Conservation (phyloP, 176 grass and related monocot species). For the Dendrocalamus sinicus region DNA sequence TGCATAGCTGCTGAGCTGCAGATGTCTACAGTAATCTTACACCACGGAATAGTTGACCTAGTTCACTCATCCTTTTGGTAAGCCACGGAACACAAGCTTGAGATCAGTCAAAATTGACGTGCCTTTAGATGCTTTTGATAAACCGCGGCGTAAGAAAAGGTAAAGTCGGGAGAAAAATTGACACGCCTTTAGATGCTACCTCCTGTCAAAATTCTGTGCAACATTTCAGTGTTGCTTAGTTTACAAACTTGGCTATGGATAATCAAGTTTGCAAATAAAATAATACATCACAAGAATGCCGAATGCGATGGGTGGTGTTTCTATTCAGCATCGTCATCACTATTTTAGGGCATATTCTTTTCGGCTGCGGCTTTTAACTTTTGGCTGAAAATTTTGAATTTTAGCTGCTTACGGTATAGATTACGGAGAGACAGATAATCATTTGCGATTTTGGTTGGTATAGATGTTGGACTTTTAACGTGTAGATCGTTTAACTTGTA, state of each 20-base stretch:
- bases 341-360: no score
- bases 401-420: no score
- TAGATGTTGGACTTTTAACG: no score
- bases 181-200: constrained; percentile 5
- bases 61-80: neutral
- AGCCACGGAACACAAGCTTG: neutral
- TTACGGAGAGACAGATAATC: no score
- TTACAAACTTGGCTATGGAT: constrained; percentile 11
- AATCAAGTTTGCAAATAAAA: constrained; percentile 19
- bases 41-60: neutral
- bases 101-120: neutral
- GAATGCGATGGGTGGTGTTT: neutral
- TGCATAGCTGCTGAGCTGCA: neutral
- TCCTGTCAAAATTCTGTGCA: constrained; percentile 44
- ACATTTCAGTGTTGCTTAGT: constrained; percentile 11
- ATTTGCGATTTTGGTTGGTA: no score
- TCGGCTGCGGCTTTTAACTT: no score
- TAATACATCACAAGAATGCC: neutral
- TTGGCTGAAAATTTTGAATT: no score
- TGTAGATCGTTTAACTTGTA: no score
- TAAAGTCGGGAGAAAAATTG: neutral
- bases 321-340: constrained; percentile 54
- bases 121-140: no score
- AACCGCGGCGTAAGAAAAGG: neutral
- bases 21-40: neutral